Base-by-base conservation (phyloP, 306 rosid genomes). In the Echinosophora koreensis region DNA sequence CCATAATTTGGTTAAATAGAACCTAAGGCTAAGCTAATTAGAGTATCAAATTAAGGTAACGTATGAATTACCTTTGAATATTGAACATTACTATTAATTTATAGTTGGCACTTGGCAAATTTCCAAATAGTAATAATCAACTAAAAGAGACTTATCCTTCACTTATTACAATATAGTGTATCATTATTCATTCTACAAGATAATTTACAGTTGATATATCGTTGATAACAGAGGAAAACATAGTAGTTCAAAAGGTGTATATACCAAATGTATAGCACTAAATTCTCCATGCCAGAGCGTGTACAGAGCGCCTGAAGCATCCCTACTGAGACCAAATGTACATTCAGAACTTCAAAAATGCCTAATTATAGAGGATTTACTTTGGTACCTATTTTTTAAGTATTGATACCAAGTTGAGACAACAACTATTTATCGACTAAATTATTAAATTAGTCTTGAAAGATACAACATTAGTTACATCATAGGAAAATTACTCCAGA, bases 321-420 rank as follows among this genome's bases (percentile, higher is more conserved):
- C 51, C 54, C 69, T 83, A 74, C 62, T 11, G 51, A 37, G 66
- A 66, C 30, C 41, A 64, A 64, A 64, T 80, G 55, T 80, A 84
- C 87, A 76, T 56, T 6, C 15, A 82, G 3, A 67, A 58, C 62
- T 50, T 56, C 4, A 70, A 70, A 70, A 75, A 59, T 60, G 81
- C 42, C 76, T 74, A 80, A 74, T 66, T 28, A 57, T 8, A 57
- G 35, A 50, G 27, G 14, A 69, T 52, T 52, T 41, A 5, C 66
- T 62, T 39, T 42, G 28, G 14, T 46, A 65, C 55, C 17, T 41
- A 32, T 70, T 7, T 30, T 10, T 1, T 22, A 60, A 60, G 52
- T 47, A 47, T 47, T 74, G 49, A 55, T 37, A 54, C 79, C 52
- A 61, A 60, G 65, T 61, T 74, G 79, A 62, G 60, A 61, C 37